Conservation (phyloP, 2,329 filamentous ascomycete genomes). For the Penicillium sp. region DNA sequence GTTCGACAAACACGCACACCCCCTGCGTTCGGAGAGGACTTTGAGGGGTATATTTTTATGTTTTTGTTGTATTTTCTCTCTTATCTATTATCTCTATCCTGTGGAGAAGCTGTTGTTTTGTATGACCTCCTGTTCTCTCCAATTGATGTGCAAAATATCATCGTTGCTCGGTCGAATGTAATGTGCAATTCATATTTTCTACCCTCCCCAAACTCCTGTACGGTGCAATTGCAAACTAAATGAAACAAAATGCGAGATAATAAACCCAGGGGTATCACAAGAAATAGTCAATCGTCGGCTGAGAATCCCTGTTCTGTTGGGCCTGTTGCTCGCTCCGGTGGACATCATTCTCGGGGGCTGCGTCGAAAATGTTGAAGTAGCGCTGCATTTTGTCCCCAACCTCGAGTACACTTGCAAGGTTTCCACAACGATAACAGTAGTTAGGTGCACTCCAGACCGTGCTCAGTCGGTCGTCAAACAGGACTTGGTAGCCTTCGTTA, state of each 20-base stretch:
- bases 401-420: conserved; percentile 95
- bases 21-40: not conserved
- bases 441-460: conserved; percentile 99
- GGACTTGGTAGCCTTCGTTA: conserved; percentile 95
- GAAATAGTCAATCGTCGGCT: conserved; percentile 72
- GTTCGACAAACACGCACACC: not conserved
- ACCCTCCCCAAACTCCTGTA: conserved; percentile 35
- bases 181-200: conserved; percentile 26
- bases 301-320: conserved; percentile 68
- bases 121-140: not conserved
- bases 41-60: conserved; percentile 3
- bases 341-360: conserved; percentile 87
- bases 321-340: conserved; percentile 81
- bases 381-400: conserved; percentile 91
- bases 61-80: conserved; percentile 14
- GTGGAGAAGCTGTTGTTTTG: not conserved
- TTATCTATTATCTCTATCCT: not conserved
- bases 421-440: conserved; percentile 93
- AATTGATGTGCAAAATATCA: conserved; percentile 6
- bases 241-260: conserved; percentile 14
- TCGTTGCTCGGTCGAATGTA: not conserved
- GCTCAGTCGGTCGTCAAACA: conserved; percentile 91
- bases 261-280: conserved; percentile 56
- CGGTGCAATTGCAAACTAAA: conserved; percentile 20
- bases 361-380: conserved; percentile 97